A percentile compares a stretch with the other conserved stretches of the same genome.
These are phyloP conservation scores for Rutidosis leptorrhynchoides DNA, from an alignment of 129 eudicot genomes.

Conservation along the genomic window DNA sequence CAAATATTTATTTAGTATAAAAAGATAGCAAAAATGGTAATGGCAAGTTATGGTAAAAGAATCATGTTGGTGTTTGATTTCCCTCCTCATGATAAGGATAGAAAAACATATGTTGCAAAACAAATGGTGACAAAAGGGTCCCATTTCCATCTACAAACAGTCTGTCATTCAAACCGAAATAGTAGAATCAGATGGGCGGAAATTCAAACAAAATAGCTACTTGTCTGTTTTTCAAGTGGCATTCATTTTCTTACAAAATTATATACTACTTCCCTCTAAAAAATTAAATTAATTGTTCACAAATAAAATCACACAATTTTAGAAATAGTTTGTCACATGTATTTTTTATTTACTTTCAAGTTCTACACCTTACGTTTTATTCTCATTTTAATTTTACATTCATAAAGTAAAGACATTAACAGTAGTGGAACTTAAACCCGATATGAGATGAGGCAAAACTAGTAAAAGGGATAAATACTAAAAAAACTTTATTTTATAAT, in stretches of 20 bases:
- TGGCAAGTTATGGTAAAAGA: conserved; percentile 27
- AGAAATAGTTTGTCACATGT: no score
- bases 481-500: no score
- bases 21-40: conserved; percentile 10
- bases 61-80: conserved; percentile 36
- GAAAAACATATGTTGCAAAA: conserved; percentile 31
- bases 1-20: no score
- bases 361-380: no score
- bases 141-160: conserved; percentile 31
- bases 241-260: conserved; percentile 22
- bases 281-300: no score
- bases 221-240: conserved; percentile 48
- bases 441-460: no score
- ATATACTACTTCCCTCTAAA: not conserved
- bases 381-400: no score
- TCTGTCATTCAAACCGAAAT: conserved; percentile 27
- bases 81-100: conserved; percentile 50
- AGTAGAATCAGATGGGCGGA: conserved; percentile 24
- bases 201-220: conserved; percentile 40
- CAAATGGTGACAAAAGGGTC: conserved; percentile 25
- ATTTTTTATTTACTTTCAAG: no score
- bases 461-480: no score
- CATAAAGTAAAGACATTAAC: no score
- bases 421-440: no score
- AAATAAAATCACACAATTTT: no score